Base-by-base conservation (phyloP, 495 filamentous ascomycete genomes). In the Hypoxylon crocopeplum region DNA sequence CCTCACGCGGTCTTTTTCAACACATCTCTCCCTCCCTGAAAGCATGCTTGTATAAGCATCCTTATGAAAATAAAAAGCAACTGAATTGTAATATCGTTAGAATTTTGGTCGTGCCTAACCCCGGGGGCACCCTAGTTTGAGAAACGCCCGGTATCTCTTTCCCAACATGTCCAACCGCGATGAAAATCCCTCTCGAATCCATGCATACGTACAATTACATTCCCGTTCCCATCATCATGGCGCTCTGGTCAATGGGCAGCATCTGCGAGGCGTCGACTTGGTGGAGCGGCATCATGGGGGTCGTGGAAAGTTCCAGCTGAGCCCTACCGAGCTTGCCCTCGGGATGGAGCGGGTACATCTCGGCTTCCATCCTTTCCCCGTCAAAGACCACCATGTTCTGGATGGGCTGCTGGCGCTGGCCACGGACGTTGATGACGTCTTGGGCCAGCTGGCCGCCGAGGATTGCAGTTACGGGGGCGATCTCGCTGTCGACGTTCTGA, bases 381-480 rank as follows among this genome's bases (percentile, higher is more conserved):
- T 97, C 91, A 69, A 98, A 96, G 8, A 98, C 75, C 27, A 96
- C 79, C 67, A 97, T 84, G 69, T 98, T 98, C 78, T 98, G 95
- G 12, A 98, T 83, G 2, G 94, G 94, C 71, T 98, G 94, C 75
- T 97, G 91, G 34, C 89, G 82, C 59, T 86, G 82, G 17, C 92
- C 90, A 7, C 98, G 82, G 29, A 97, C 93, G 58, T 97, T 98
- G 72, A 98, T 98, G 15, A 96, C 91, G 69, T 98, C 94, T 75
- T 98, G 94, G 2, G 93, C 92, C 3, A 98, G 78, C 66, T 90
- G 84, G 0, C 92, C 94, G 20, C 94, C 94, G 19, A 98, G 72
- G 53, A 97, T 92, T 0, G 94, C 93, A 1, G 92, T 87, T 8
- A 95, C 90, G 17, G 94, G 92, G 22, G 88, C 86, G 22, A 98